Evolutionary conservation across 768 basidiomycete genomes (phyloP), one percentile per base, ranked within the genome.

Genomic region (Stropharia rugosoannulata): DNA sequence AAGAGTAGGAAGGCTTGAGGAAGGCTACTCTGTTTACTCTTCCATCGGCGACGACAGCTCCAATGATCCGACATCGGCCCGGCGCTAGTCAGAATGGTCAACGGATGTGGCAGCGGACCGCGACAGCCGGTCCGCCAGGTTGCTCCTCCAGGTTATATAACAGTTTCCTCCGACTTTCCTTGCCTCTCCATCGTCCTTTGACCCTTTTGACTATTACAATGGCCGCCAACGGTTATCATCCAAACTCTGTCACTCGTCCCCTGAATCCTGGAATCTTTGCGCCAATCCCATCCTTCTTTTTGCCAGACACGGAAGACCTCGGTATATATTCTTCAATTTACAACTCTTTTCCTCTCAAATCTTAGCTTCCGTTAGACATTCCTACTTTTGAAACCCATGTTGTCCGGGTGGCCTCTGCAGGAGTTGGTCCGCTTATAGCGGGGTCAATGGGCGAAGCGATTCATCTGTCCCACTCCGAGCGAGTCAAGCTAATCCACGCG

Each of bases 381-480:
- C 75, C 77, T 12, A 69, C 87, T 0, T 89, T 94, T 62, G 79
- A 86, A 64, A 70, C 74, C 8, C 92, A 93, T 71, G 77, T 91
- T 42, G 73, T 82, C 51, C 78, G 77, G 42, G 72, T 85, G 45
- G 90, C 88, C 8, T 71, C 73, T 47, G 86, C 83, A 11, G 89
- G 89, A 22, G 85, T 91, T 59, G 80, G 74, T 7, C 88, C 88
- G 13, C 73, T 95, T 58, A 74, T 93, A 48, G 80, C 85, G 35
- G 93, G 93, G 15, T 88, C 90, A 4, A 90, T 90, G 90, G 87
- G 93, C 61, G 93, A 95, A 68, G 92, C 89, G 16, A 80, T 84
- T 58, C 92, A 95, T 65, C 65, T 83, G 49, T 79, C 88, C 40
- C 86, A 80, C 63, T 65, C 75, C 2, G 93, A 95, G 65, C 84